These are phyloP conservation scores for Bacidia gigantensis DNA, from an alignment of 495 filamentous ascomycete genomes.

Conservation along the genomic window DNA sequence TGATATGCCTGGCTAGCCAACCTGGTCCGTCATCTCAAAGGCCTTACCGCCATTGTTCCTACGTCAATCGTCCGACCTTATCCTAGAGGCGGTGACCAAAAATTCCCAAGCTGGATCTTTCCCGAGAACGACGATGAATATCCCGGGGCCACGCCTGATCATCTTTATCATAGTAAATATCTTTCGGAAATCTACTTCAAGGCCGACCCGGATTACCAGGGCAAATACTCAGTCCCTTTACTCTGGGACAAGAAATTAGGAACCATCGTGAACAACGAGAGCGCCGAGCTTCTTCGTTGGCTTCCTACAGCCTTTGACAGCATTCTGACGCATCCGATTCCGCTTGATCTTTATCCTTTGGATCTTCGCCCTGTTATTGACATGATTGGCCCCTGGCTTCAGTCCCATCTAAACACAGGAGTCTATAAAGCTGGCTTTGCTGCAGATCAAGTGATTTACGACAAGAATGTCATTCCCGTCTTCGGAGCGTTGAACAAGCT, in stretches of 20 bases:
- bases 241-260: constrained; percentile 40
- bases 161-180: constrained; percentile 34
- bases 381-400: constrained; percentile 30
- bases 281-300: constrained; percentile 37
- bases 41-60: constrained; percentile 55
- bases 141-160: constrained; percentile 36
- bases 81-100: constrained; percentile 34
- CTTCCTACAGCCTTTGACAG: constrained; percentile 35
- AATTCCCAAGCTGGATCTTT: constrained; percentile 28
- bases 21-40: constrained; percentile 61
- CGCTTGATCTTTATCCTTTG: constrained; percentile 30
- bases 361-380: constrained; percentile 32
- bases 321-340: constrained; percentile 22
- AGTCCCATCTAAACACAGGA: constrained; percentile 32
- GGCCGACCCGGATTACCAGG: constrained; percentile 36
- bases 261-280: constrained; percentile 41
- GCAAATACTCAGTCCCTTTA: constrained; percentile 40
- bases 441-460: constrained; percentile 32
- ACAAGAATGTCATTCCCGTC: constrained; percentile 29
- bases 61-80: constrained; percentile 62
- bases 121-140: constrained; percentile 35
- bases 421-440: constrained; percentile 46
- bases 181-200: constrained; percentile 41
- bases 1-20: constrained; percentile 35
- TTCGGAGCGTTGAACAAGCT: constrained; percentile 40